Base-by-base conservation (phyloP, 495 filamentous ascomycete species). In the Penicillium turbatum region DNA sequence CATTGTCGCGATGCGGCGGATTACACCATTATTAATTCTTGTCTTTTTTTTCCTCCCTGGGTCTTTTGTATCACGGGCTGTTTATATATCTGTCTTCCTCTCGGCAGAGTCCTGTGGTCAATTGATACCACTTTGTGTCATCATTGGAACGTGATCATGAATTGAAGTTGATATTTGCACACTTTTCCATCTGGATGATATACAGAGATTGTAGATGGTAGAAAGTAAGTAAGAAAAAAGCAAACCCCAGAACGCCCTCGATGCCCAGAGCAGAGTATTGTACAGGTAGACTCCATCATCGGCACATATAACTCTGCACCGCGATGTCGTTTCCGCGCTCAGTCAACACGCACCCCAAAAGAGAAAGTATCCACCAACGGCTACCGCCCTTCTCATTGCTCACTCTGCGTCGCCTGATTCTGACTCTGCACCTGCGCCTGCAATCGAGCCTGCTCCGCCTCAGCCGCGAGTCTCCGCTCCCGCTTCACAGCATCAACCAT, bases 381-480 rank as follows among this genome's bases (percentile, higher is more conserved):
- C n/a, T n/a, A 17, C 9, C 15, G 3, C 35, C 3, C n/a, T 5
- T 38, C 32, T 51, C 24, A 55, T 45, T 38, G 27, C 52, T 55
- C 38, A 56, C 42, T 56, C 47, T 27, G 38, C 30, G 24, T 30
- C 40, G 47, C 40, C 54, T 54, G 69, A 41, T 39, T 44, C 51
- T 62, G 54, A 21, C 17, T 37, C 30, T 61, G 61, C 2, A 37
- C 50, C 32, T 70, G 62, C 1, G 53, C 57, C 54, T 65, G 60
- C n/a, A 67, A 64, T 57, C 74, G 51, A 31, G 72, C 69, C 52
- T 70, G 65, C 30, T 17, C 21, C 21, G 71, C 76, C 67, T 84
- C 80, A 34, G 64, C 64, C 32, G 63, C 71, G 67, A 69, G 72
- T 51, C 82, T 83, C 51, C 77, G 62, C 61, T 82, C 80, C 54